Conservation (phyloP, 2,329 filamentous ascomycete species). For the Sordariomycetes sp. region DNA sequence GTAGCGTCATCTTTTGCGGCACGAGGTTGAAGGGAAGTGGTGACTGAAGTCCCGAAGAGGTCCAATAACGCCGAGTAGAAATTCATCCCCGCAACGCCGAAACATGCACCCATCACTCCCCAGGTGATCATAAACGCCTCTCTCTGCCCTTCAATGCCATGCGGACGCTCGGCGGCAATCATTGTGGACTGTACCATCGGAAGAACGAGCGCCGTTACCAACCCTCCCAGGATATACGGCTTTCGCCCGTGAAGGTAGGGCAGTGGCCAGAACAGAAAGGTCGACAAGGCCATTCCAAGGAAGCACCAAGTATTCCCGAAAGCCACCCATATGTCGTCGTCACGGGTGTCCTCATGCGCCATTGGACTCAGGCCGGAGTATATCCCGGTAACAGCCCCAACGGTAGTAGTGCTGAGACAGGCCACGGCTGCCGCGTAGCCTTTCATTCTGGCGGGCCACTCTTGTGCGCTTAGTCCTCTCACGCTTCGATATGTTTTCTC, state of each 20-base stretch:
- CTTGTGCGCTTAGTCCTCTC: conserved; percentile 33
- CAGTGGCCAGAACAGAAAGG: conserved; percentile 62
- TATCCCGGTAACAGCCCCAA: conserved; percentile 62
- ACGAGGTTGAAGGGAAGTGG: conserved; percentile 65
- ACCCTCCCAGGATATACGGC: conserved; percentile 60
- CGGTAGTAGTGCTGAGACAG: conserved; percentile 61
- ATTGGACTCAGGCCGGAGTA: conserved; percentile 71
- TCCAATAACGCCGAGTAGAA: conserved; percentile 62
- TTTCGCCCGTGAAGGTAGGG: conserved; percentile 68
- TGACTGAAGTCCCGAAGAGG: conserved; percentile 65
- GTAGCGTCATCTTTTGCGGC: conserved; percentile 57
- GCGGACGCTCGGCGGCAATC: conserved; percentile 45
- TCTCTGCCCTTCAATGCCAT: conserved; percentile 44
- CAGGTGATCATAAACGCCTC: conserved; percentile 52
- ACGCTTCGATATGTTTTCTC: neutral
- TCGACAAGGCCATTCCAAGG: conserved; percentile 58
- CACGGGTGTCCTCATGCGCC: conserved; percentile 67
- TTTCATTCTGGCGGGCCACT: conserved; percentile 60
- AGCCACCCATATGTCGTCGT: conserved; percentile 44
- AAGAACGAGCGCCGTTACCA: conserved; percentile 60
- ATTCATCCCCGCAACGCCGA: conserved; percentile 72
- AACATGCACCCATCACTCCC: conserved; percentile 53
- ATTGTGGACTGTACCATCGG: conserved; percentile 67
- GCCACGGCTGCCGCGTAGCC: conserved; percentile 57
- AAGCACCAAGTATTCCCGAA: conserved; percentile 67